A percentile compares a stretch with the other conserved stretches of the same genome.
Evolutionary conservation across 768 basidiomycete genomes (phyloP).

Genomic region (Psilocybe sp.): DNA sequence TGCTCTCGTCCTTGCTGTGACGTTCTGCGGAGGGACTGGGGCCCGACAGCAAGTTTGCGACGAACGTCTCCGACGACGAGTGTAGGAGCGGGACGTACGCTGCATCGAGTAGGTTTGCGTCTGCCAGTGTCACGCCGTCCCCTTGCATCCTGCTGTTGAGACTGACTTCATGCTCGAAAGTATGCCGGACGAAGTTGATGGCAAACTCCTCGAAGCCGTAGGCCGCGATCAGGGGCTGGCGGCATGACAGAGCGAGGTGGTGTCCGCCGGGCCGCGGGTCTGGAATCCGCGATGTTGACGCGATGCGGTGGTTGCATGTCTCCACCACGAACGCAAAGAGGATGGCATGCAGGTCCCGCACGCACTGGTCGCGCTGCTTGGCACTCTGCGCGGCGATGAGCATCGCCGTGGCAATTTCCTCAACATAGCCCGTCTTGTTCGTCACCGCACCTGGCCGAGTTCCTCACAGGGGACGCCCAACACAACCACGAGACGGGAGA

Average conservation of each 20-base stretch:
- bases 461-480: conserved; percentile 81
- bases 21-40: conserved; percentile 76
- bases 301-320: conserved; percentile 77
- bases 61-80: conserved; percentile 66
- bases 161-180: conserved; percentile 69
- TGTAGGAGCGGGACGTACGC: conserved; percentile 80
- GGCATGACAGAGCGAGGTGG: conserved; percentile 59
- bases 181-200: conserved; percentile 77
- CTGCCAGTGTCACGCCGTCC: conserved; percentile 70
- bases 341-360: conserved; percentile 85
- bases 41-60: conserved; percentile 80
- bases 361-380: conserved; percentile 72
- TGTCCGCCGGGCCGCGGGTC: conserved; percentile 61
- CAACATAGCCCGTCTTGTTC: conserved; percentile 85
- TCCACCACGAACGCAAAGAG: conserved; percentile 88
- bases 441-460: conserved; percentile 74
- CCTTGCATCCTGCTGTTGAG: conserved; percentile 57
- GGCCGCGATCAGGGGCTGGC: conserved; percentile 68
- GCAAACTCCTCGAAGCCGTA: conserved; percentile 87
- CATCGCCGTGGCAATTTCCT: conserved; percentile 82
- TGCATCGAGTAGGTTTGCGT: conserved; percentile 75
- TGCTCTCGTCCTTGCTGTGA: conserved; percentile 72
- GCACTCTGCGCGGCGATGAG: conserved; percentile 72
- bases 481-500: conserved; percentile 93
- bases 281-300: conserved; percentile 79